Conservation (phyloP, 768 basidiomycete genomes). For the Rhodotorula toruloides region DNA sequence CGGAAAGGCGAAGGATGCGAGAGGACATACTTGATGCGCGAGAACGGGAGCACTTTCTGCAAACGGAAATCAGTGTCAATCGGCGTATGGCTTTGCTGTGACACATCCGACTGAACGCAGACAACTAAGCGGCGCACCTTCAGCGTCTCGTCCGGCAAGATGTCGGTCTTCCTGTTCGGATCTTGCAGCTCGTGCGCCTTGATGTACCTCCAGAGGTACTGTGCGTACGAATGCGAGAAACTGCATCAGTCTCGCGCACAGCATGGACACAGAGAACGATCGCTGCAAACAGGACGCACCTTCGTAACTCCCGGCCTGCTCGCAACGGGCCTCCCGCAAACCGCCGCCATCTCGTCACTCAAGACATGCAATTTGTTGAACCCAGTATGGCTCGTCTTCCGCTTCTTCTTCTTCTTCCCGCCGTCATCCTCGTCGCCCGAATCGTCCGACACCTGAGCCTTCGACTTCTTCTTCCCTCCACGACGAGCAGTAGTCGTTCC, state of each 20-base stretch:
- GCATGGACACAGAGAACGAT: not conserved
- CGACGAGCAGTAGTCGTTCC: not conserved
- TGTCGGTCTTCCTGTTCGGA: slow-evolving; percentile 22
- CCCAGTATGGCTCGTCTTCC: slow-evolving; percentile 3
- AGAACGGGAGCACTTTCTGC: not conserved
- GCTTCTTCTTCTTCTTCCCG: slow-evolving; percentile 13
- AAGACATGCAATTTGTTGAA: slow-evolving; percentile 27
- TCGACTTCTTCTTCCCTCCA: slow-evolving; percentile 21
- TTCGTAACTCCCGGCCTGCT: slow-evolving; percentile 22
- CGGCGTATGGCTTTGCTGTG: too few relatives aligned
- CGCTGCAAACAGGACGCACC: not conserved
- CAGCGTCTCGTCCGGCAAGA: slow-evolving; percentile 17
- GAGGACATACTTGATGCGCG: slow-evolving; percentile 12
- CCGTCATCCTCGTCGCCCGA: not conserved
- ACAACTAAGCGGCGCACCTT: not conserved
- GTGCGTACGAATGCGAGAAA: not conserved
- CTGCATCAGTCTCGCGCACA: not conserved
- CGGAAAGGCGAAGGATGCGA: not conserved
- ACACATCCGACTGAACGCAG: not conserved
- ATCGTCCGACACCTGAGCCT: slow-evolving; percentile 3
- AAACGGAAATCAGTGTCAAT: too few relatives aligned
- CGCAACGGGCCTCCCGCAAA: slow-evolving; percentile 11
- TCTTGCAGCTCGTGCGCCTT: slow-evolving; percentile 22
- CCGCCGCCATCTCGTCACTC: slow-evolving; percentile 3
- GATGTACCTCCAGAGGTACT: slow-evolving; percentile 14